These are phyloP conservation scores for Bonia amplexicaulis DNA, from an alignment of 176 grass and related monocot species.

Conservation along the genomic window DNA sequence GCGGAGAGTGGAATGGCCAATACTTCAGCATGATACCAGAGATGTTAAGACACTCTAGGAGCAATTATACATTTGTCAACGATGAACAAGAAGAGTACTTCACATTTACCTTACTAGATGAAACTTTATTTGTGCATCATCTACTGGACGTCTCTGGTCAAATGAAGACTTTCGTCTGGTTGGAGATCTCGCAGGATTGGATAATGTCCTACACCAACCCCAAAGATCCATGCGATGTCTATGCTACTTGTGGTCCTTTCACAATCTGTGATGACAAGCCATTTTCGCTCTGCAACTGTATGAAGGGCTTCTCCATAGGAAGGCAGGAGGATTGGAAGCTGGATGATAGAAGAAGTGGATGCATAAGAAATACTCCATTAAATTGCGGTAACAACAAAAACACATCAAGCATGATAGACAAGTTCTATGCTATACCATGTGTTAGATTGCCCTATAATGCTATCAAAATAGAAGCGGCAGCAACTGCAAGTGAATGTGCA, in stretches of 20 bases:
- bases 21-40: conserved; percentile 14
- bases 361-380: conserved; percentile 38
- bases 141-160: conserved; percentile 29
- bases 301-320: conserved; percentile 42
- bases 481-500: conserved; percentile 34
- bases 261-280: conserved; percentile 23
- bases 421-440: conserved; percentile 33
- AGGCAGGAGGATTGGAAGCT: conserved; percentile 32
- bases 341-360: conserved; percentile 37
- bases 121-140: conserved; percentile 5
- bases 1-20: not conserved
- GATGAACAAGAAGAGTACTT: conserved; percentile 22
- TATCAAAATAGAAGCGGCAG: not conserved
- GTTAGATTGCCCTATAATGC: conserved; percentile 25
- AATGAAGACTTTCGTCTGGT: conserved; percentile 23
- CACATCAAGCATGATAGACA: conserved; percentile 4
- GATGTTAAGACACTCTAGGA: not conserved
- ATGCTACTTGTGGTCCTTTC: conserved; percentile 41
- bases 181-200: conserved; percentile 24
- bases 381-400: conserved; percentile 14
- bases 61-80: conserved; percentile 14
- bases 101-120: conserved; percentile 18
- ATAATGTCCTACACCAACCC: conserved; percentile 9
- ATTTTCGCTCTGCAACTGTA: conserved; percentile 32
- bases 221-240: conserved; percentile 35